Conservation (phyloP, 1,284 basidiomycete species). For the Malassezia caprae region DNA sequence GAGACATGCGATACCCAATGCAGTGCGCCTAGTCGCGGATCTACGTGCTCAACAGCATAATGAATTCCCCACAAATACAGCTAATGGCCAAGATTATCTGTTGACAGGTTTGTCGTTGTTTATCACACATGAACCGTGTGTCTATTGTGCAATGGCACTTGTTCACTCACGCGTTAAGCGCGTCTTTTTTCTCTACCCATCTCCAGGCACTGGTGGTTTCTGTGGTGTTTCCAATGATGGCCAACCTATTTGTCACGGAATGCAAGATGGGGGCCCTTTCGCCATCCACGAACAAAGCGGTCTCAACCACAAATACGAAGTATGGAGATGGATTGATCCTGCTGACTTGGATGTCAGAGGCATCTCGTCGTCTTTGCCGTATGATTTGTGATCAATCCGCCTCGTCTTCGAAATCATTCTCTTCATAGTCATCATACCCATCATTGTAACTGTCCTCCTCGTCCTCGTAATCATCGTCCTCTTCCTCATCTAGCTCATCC, state of each 20-base stretch:
- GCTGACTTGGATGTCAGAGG: not conserved
- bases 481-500: not conserved
- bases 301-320: conserved; percentile 49
- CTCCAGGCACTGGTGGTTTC: conserved; percentile 33
- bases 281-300: conserved; percentile 50
- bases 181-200: conserved; percentile 34
- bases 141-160: conserved; percentile 44
- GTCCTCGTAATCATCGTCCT: not conserved
- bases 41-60: conserved; percentile 1
- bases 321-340: conserved; percentile 45
- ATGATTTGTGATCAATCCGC: not conserved
- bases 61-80: not conserved
- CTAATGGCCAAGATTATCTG: conserved; percentile 42
- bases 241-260: conserved; percentile 19
- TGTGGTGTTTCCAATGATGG: conserved; percentile 22
- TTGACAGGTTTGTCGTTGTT: conserved; percentile 37
- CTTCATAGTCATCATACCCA: conserved; percentile 10
- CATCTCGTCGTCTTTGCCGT: not conserved
- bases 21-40: conserved; percentile 23
- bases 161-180: conserved; percentile 37
- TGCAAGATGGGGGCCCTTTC: conserved; percentile 37
- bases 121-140: conserved; percentile 43
- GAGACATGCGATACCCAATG: conserved; percentile 36
- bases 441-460: conserved; percentile 1
- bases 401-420: conserved; percentile 5